Evolutionary conservation across 176 grass and related monocot genomes (phyloP), one percentile per base, ranked within the genome.

Genomic region (Bothriochloa decipiens): DNA sequence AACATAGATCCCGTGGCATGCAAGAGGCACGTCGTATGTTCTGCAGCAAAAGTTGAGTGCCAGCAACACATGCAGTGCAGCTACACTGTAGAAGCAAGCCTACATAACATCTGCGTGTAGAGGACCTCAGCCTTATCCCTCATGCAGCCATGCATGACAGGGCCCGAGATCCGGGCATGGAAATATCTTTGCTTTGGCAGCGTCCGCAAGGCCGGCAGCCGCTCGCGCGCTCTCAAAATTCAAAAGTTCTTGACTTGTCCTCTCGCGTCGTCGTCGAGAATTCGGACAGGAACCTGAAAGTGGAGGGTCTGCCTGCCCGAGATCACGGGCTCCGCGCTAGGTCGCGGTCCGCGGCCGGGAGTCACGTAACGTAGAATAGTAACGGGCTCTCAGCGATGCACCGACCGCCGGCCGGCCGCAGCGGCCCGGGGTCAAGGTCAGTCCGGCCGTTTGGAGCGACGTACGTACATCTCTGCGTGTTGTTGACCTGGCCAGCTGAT

Each of bases 401-500:
- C 49, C 0, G 47, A 50, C 15, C 47, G 47, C 42, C 63, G 63
- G 63, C 78, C 43, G 78, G 8, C 78, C 62, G 63, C 25, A 26
- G n/a, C 27, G 11, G 14, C 12, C 37, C 0, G 22, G 1, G 29
- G 14, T 84, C 72, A 66, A 7, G 32, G 66, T 79, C 52, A 49
- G 36, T n/a, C 58, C 17, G 39, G 69, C 23, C 80, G 35, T 60
- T 60, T 49, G 58, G 23, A 39, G 58, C 52, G 25, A 4, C 47
- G 28, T 33, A 7, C 55, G 11, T 45, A 15, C 29, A 32, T 28
- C 18, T 36, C 43, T 20, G 4, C 46, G 46, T 36, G 35, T 36
- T 45, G 77, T 65, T 87, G 77, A 87, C 77, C 25, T 81, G 72
- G 47, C 47, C 47, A 60, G 33, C 2, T 28, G 25, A 15, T 14